Evolutionary conservation across 257 asterid species (phyloP).

Genomic region (Cinchona pubescens): DNA sequence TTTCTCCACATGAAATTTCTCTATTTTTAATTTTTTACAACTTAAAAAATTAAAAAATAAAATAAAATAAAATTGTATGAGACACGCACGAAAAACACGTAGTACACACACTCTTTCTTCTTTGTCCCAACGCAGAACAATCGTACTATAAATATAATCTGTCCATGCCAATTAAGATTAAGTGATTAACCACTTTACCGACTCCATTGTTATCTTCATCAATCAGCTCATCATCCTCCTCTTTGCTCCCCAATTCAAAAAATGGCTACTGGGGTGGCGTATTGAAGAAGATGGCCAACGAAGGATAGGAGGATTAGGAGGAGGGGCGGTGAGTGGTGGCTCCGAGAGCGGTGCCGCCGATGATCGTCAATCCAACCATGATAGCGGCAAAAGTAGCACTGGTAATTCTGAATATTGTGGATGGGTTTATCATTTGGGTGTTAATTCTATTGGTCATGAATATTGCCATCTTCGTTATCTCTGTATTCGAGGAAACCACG

Average conservation of each 20-base stretch:
- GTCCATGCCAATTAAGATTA: too few relatives aligned
- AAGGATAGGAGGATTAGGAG: too few relatives aligned
- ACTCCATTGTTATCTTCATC: too few relatives aligned
- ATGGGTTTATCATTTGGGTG: constrained; percentile 76
- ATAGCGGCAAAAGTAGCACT: constrained; percentile 24
- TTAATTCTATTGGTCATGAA: constrained; percentile 68
- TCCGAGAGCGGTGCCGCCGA: constrained; percentile 53
- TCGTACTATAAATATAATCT: too few relatives aligned
- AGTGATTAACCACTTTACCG: too few relatives aligned
- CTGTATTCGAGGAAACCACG: constrained; percentile 48
- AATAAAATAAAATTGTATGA: too few relatives aligned
- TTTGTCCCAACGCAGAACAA: not conserved
- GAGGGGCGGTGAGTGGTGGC: constrained; percentile 45
- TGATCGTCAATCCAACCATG: constrained; percentile 23
- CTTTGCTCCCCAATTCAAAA: not conserved
- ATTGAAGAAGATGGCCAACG: constrained; percentile 31
- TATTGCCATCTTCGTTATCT: constrained; percentile 68
- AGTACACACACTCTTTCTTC: not conserved
- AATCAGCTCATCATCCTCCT: not conserved
- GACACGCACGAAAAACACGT: not conserved
- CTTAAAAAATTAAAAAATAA: too few relatives aligned
- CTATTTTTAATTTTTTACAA: too few relatives aligned
- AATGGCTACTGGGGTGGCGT: constrained; percentile 5
- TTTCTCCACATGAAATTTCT: not conserved
- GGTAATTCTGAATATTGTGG: constrained; percentile 59